Percentiles rank a stretch among this genome's conserved stretches.
phyloP scores from a whole-genome alignment of 1,284 basidiomycete species.

The Meripilus lineatus region DNA sequence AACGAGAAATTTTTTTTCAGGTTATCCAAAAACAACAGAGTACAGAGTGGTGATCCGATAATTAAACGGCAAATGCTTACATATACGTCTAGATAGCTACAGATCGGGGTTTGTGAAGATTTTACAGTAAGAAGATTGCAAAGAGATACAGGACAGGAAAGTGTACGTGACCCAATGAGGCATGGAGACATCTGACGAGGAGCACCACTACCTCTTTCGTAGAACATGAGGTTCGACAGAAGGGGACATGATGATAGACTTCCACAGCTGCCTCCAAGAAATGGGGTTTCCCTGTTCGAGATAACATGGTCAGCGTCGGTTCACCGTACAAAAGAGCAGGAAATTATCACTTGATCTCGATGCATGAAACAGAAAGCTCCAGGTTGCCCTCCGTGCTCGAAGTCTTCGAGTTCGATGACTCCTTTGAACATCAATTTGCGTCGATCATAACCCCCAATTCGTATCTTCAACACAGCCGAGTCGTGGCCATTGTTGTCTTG shows the following conservation, averaged over 20 bases:
- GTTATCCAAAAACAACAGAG: too few relatives aligned
- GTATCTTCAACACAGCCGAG: constrained; percentile 34
- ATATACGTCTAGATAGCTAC: too few relatives aligned
- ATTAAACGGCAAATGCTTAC: too few relatives aligned
- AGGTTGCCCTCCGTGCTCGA: constrained; percentile 36
- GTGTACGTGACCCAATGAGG: too few relatives aligned
- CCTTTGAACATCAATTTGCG: constrained; percentile 62
- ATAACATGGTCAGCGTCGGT: not conserved
- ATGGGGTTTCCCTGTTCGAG: constrained; percentile 62
- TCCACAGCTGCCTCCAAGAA: constrained; percentile 72
- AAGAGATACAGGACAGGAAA: too few relatives aligned
- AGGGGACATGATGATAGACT: constrained; percentile 45
- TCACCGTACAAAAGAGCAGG: constrained; percentile 4
- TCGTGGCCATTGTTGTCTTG: constrained; percentile 10
- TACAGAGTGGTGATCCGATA: too few relatives aligned
- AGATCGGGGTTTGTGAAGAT: too few relatives aligned
- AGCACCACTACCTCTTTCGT: constrained; percentile 25
- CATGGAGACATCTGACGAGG: too few relatives aligned
- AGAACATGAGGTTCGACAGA: constrained; percentile 56
- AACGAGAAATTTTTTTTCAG: too few relatives aligned
- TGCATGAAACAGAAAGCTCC: constrained; percentile 66
- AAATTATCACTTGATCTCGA: constrained; percentile 46
- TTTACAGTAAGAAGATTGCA: too few relatives aligned
- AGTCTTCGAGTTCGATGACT: constrained; percentile 62
- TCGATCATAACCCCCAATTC: constrained; percentile 60